Evolutionary conservation across 768 basidiomycete species (phyloP), one percentile per base, ranked within the genome.

Genomic region (Suillus hirtellus): DNA sequence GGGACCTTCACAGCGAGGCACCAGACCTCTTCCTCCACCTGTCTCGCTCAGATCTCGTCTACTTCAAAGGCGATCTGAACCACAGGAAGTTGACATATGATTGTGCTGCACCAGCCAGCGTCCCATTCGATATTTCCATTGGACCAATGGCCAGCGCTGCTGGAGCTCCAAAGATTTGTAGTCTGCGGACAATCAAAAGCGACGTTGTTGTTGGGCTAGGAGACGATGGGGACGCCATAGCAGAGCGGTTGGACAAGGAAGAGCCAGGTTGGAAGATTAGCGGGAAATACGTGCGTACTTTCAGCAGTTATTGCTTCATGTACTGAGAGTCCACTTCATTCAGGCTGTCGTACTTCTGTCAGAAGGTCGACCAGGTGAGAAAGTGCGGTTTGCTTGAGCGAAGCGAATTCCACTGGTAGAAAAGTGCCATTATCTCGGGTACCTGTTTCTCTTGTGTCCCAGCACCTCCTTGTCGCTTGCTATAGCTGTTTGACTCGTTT

Each of bases 251-350:
- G n/a, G 93, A 96, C 74, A 81, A 89, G 69, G 82, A 84, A 34
- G 94, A 97, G 71, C 87, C 90, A 19, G 96, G 96, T 58, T 98
- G 96, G 96, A 96, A 95, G 80, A 96, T 97, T 71, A 93, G 92
- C 58, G 95, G 95, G 54, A 95, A 96, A 93, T 96, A 95, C 71
- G 94, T 95, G 74, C 78, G 92, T 83, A 17, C 27, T 40, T 60
- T 50, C 27, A 34, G 11, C 19, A 46, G 40, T 54, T 46, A 60
- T 59, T 60, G 52, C 61, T 54, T 62, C 3, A 21, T 61, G 49
- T 37, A 19, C 67, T 76, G 52, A 74, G 61, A 37, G 37, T 14
- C 27, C 19, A 6, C 56, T 3, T 64, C 21, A 21, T 43, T 11
- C 64, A 93, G 92, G 95, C 95, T 68, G 89, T 96, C 64, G 89